These are phyloP conservation scores for Globisporangium spiculum DNA, from an alignment of 352 stramenopile species.

Conservation along the genomic window DNA sequence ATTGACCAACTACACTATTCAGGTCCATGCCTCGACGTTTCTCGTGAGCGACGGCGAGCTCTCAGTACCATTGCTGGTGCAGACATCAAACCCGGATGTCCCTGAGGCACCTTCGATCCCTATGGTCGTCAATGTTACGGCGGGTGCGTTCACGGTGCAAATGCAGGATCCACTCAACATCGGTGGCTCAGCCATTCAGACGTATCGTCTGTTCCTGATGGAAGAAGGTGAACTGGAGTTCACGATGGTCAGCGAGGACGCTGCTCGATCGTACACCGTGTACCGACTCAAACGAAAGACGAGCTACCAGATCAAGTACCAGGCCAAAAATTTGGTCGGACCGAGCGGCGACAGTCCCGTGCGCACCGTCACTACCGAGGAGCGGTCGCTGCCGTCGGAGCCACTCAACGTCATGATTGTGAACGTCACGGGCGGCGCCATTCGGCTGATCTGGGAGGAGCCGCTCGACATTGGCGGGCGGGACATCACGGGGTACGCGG, in stretches of 20 bases:
- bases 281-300: conserved; percentile 34
- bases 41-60: conserved; percentile 29
- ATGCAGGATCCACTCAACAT: conserved; percentile 54
- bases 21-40: conserved; percentile 31
- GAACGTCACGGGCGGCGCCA: conserved; percentile 37
- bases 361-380: conserved; percentile 28
- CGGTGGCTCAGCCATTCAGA: conserved; percentile 38
- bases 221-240: conserved; percentile 25
- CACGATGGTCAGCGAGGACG: conserved; percentile 27
- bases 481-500: conserved; percentile 40
- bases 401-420: conserved; percentile 29
- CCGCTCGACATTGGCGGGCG: conserved; percentile 52
- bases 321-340: conserved; percentile 45
- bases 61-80: conserved; percentile 21
- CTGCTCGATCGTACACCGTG: conserved; percentile 20
- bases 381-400: conserved; percentile 38
- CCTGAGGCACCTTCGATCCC: conserved; percentile 36
- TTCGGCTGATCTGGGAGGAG: conserved; percentile 43
- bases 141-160: conserved; percentile 47
- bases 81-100: conserved; percentile 37
- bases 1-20: conserved; percentile 39
- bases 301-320: conserved; percentile 46
- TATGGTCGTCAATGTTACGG: conserved; percentile 31
- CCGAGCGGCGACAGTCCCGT: conserved; percentile 32
- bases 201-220: conserved; percentile 40